Evolutionary conservation across 805 yeast genomes (phyloP).

Genomic region (Metschnikowia picachoensis): DNA sequence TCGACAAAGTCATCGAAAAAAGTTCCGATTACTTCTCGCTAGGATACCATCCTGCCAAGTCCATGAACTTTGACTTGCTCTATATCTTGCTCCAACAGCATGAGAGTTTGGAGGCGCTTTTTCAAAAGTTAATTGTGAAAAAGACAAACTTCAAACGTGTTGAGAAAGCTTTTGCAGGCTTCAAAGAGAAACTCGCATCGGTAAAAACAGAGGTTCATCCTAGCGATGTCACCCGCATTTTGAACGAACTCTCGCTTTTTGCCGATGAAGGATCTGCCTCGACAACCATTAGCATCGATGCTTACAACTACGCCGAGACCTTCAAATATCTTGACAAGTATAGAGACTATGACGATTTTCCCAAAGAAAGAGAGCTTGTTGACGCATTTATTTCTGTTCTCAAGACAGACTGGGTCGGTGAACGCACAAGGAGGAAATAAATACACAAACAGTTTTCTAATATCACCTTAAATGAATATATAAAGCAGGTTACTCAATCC

Average conservation of each 20-base stretch:
- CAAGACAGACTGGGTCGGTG: slow-evolving; percentile 9
- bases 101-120: slow-evolving; percentile 17
- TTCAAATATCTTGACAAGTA: slow-evolving; percentile 15
- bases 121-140: slow-evolving; percentile 14
- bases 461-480: not conserved
- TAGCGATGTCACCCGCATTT: slow-evolving; percentile 9
- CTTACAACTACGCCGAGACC: slow-evolving; percentile 21
- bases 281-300: slow-evolving; percentile 5
- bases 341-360: slow-evolving; percentile 5
- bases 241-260: slow-evolving; percentile 11
- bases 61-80: slow-evolving; percentile 30
- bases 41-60: slow-evolving; percentile 20
- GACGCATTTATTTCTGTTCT: slow-evolving; percentile 6
- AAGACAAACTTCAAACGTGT: slow-evolving; percentile 14
- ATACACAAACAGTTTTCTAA: too few species aligned
- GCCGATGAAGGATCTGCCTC: slow-evolving; percentile 4
- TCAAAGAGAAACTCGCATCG: slow-evolving; percentile 19
- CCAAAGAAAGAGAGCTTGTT: slow-evolving; percentile 9
- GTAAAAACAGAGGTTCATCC: slow-evolving; percentile 15
- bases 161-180: slow-evolving; percentile 10
- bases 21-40: slow-evolving; percentile 10
- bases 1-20: slow-evolving; percentile 18
- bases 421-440: not conserved
- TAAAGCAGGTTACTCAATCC: not conserved
- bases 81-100: slow-evolving; percentile 27